Conservation (phyloP, 192 early-diverging fungal genomes). For the Linderina pennispora region DNA sequence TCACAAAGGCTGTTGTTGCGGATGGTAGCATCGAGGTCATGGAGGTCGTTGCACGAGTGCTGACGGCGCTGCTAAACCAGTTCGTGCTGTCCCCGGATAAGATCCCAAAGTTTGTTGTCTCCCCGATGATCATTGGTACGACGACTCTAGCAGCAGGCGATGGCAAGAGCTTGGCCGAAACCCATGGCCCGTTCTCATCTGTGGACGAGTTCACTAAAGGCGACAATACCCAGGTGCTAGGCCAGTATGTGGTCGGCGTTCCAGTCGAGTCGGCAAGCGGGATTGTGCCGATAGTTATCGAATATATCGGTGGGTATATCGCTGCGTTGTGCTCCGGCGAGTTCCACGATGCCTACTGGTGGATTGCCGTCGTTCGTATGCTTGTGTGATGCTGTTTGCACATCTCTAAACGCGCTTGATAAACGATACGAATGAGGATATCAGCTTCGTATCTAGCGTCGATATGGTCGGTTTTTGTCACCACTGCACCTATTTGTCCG, state of each 20-base stretch:
- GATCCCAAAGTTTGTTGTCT: slow-evolving; percentile 27
- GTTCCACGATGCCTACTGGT: too few species aligned
- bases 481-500: too few species aligned
- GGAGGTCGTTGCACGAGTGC: slow-evolving; percentile 15
- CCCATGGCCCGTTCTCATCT: slow-evolving; percentile 37
- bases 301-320: slow-evolving; percentile 7
- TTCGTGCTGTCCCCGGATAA: slow-evolving; percentile 12
- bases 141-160: slow-evolving; percentile 37
- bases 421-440: too few species aligned
- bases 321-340: too few species aligned
- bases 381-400: too few species aligned
- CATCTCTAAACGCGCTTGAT: too few species aligned
- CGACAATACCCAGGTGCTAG: slow-evolving; percentile 29
- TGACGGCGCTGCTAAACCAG: slow-evolving; percentile 21
- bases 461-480: too few species aligned
- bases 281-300: slow-evolving; percentile 7
- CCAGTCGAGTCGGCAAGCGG: not conserved
- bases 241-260: slow-evolving; percentile 27
- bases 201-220: slow-evolving; percentile 14
- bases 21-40: slow-evolving; percentile 9
- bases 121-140: slow-evolving; percentile 39
- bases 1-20: not conserved
- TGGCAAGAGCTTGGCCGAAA: slow-evolving; percentile 27
- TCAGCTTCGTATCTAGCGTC: too few species aligned
- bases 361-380: too few species aligned